A percentile compares a stretch with the other conserved stretches of the same genome.
Conservation (phyloP, 257 asterid genomes). For the Echites panduratus region DNA sequence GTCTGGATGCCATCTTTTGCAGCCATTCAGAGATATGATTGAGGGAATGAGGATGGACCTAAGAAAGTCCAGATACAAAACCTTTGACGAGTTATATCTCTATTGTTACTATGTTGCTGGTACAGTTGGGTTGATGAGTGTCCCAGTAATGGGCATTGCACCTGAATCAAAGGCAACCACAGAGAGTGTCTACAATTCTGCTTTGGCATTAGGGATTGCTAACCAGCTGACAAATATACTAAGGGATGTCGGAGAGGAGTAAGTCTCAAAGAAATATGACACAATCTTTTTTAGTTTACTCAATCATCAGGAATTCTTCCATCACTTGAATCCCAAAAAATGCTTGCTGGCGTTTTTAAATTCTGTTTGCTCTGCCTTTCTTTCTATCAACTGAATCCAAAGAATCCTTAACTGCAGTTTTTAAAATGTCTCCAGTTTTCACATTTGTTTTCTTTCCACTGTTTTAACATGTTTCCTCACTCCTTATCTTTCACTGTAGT, state of each 20-base stretch:
- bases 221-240: slow-evolving; percentile 94
- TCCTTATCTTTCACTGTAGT: neutral
- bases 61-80: slow-evolving; percentile 75
- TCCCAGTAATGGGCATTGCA: slow-evolving; percentile 96
- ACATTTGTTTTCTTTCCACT: too few relatives aligned
- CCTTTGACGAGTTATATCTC: slow-evolving; percentile 82
- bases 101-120: slow-evolving; percentile 98
- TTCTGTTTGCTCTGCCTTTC: neutral
- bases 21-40: slow-evolving; percentile 98
- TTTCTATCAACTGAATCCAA: too few relatives aligned
- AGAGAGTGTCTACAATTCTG: slow-evolving; percentile 83
- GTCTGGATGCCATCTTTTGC: slow-evolving; percentile 20
- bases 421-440: too few relatives aligned
- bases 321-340: neutral
- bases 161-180: slow-evolving; percentile 81
- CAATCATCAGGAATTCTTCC: neutral
- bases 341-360: neutral
- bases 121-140: slow-evolving; percentile 98
- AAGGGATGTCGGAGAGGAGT: slow-evolving; percentile 99
- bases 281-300: neutral
- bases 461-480: neutral
- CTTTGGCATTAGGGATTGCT: slow-evolving; percentile 80
- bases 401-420: too few relatives aligned
- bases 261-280: slow-evolving; percentile 23
- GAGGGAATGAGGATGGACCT: slow-evolving; percentile 99